phyloP scores from a whole-genome alignment of 768 basidiomycete species.

The Mycena belliarum region DNA sequence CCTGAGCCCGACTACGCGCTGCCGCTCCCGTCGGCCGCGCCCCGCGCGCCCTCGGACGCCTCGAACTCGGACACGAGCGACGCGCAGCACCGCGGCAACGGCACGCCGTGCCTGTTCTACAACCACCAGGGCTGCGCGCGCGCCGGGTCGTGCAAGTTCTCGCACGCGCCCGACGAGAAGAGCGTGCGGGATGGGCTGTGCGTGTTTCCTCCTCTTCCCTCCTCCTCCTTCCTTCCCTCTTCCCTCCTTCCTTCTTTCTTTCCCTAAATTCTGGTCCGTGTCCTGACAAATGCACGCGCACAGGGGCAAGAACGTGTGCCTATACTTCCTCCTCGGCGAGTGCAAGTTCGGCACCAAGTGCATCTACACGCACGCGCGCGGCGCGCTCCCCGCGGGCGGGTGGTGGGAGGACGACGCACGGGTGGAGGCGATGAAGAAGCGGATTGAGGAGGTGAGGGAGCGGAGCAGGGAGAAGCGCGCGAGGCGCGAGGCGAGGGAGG shows the following conservation, averaged over 20 bases:
- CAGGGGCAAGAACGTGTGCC: slow-evolving; percentile 41
- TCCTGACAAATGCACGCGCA: neutral
- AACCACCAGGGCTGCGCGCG: slow-evolving; percentile 25
- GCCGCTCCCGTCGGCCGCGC: neutral
- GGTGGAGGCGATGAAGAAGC: neutral
- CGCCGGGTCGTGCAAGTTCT: slow-evolving; percentile 19
- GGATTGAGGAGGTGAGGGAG: slow-evolving; percentile 22
- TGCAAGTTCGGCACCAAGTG: slow-evolving; percentile 39
- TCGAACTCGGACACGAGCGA: slow-evolving; percentile 24
- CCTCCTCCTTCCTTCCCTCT: neutral
- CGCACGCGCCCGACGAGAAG: slow-evolving; percentile 22
- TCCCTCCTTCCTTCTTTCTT: neutral
- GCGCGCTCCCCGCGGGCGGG: neutral
- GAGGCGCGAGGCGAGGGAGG: neutral
- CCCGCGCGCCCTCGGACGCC: neutral
- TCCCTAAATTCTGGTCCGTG: neutral
- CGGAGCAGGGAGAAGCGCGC: neutral
- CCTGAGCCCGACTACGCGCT: neutral
- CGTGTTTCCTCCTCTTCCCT: neutral
- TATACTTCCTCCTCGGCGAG: slow-evolving; percentile 32
- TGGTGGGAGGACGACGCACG: slow-evolving; percentile 11
- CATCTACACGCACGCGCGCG: slow-evolving; percentile 33
- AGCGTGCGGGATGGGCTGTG: slow-evolving; percentile 19
- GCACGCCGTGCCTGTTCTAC: slow-evolving; percentile 25
- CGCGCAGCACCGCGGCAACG: slow-evolving; percentile 14